Percentiles rank a stretch among this genome's conserved stretches.
These are phyloP conservation scores for Solanum ossicruentum DNA, from an alignment of 257 asterid species.

Conservation along the genomic window DNA sequence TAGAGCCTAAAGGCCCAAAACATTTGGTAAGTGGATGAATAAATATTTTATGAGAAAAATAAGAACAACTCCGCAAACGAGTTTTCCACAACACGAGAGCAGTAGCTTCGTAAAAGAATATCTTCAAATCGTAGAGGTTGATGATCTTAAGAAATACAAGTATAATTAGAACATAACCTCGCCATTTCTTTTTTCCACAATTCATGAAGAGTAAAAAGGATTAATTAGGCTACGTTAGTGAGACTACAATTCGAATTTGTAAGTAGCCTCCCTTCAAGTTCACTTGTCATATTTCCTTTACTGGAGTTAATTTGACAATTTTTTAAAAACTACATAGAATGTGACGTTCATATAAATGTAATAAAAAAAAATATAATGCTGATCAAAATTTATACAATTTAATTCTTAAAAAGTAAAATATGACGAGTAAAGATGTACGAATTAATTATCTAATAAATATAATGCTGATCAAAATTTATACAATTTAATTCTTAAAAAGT, in stretches of 20 bases:
- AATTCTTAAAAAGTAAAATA: not conserved
- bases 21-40: not conserved
- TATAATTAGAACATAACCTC: not conserved
- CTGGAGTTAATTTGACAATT: not conserved
- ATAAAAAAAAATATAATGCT: too few species aligned
- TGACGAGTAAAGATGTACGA: rapidly evolving
- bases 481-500: not conserved
- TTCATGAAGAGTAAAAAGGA: not conserved
- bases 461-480: too few species aligned
- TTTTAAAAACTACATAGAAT: not conserved
- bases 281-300: too few species aligned
- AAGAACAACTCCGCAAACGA: not conserved
- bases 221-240: not conserved
- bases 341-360: too few species aligned
- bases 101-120: not conserved
- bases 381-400: too few species aligned
- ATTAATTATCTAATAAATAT: not conserved
- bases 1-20: not conserved
- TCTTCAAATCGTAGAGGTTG: not conserved
- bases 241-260: not conserved
- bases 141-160: not conserved
- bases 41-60: not conserved
- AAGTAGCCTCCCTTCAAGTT: not conserved
- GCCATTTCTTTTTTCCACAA: not conserved
- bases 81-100: not conserved